Conservation (phyloP, 306 rosid genomes). For the Betula pendula region DNA sequence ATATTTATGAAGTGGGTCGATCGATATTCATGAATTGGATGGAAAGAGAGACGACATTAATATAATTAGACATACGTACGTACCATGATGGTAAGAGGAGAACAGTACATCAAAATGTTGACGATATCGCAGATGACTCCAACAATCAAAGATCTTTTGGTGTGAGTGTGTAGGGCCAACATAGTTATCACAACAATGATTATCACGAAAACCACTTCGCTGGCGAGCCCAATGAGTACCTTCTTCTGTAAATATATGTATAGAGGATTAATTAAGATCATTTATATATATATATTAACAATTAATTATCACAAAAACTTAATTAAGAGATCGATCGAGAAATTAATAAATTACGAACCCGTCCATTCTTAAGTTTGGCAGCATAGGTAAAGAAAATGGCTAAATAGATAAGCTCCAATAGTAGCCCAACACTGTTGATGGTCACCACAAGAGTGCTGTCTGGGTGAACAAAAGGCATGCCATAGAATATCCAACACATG, state of each 20-base stretch:
- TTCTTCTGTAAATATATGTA: no score
- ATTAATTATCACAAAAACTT: no score
- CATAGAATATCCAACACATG: conserved; percentile 69
- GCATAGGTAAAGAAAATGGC: conserved; percentile 44
- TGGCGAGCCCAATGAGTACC: conserved; percentile 6
- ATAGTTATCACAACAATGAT: conserved; percentile 38
- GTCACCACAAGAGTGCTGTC: conserved; percentile 59
- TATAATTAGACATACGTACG: no score
- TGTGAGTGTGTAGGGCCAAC: conserved; percentile 38
- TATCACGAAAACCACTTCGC: conserved; percentile 40
- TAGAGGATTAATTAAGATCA: no score
- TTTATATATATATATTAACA: no score
- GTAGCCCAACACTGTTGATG: conserved; percentile 61
- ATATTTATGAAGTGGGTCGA: no score
- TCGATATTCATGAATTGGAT: no score
- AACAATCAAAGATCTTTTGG: conserved; percentile 51
- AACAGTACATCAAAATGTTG: conserved; percentile 65
- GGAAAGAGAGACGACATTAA: conserved; percentile 16
- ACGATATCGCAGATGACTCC: conserved; percentile 65
- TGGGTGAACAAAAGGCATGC: conserved; percentile 73
- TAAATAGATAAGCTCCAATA: conserved; percentile 51
- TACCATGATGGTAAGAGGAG: conserved; percentile 77
- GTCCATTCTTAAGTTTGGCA: conserved; percentile 31
- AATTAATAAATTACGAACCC: no score
- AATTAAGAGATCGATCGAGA: no score